Base-by-base conservation (phyloP, 2,329 filamentous ascomycete species). In the Curvularia hawaiiensis region DNA sequence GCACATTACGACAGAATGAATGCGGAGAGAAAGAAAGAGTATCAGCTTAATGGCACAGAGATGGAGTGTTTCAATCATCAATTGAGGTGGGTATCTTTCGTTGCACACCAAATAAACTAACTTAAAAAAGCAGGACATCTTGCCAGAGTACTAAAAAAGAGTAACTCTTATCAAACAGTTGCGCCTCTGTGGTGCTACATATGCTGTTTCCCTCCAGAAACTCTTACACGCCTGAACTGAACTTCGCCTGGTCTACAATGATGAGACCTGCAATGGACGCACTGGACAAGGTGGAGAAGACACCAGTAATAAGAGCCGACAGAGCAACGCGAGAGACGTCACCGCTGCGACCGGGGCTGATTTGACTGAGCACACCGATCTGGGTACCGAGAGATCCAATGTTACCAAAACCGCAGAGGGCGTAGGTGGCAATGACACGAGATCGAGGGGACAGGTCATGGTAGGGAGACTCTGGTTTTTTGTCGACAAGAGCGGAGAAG, bases 321-420 rank as follows among this genome's bases (percentile, higher is more conserved):
- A 96, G 56, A 3, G 91, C 91, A 28, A 96, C 83, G 46, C 83
- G 83, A 4, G 90, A 88, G 11, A 96, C 88, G 66, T 95, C 90
- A 56, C 88, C 90, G 38, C 85, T 84, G 44, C 91, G 86, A 4
- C 82, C 82, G 0, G 92, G 91, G 0, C 90, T 88, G 59, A 96
- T 85, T 78, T 96, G 91, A 4, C 89, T 86, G 51, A 96, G 83
- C 57, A 96, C 91, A 80, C 92, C 92, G 60, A 96, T 95, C 78
- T 96, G 92, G 54, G 92, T 94, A 73, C 92, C 92, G 47, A 96
- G 84, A 30, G 91, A 94, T 52, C 90, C 90, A 66, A 96, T 89
- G 80, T 96, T 96, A 61, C 91, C 92, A 65, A 78, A 79, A 56
- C 83, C 82, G 77, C 91, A 96, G 63, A 93, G 84, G 20, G 90